Evolutionary conservation across 1,284 basidiomycete genomes (phyloP).

Genomic region (Clitocybe nebularis): DNA sequence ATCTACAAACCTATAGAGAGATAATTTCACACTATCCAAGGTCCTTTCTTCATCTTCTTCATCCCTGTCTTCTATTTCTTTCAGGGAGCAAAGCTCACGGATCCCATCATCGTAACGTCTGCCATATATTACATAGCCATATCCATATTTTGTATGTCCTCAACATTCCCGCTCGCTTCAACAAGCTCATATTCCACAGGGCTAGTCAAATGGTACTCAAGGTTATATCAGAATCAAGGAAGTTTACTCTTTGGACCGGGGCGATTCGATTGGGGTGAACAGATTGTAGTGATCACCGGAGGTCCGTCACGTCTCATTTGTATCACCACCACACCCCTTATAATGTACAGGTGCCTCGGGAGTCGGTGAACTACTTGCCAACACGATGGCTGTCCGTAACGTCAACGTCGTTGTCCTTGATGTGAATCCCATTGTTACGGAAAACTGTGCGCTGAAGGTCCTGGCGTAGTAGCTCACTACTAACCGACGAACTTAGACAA

Average conservation of each 20-base stretch:
- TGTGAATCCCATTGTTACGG: slow-evolving; percentile 68
- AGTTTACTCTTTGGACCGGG: slow-evolving; percentile 56
- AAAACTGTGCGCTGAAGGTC: slow-evolving; percentile 62
- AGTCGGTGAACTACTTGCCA: slow-evolving; percentile 81
- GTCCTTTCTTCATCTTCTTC: slow-evolving; percentile 78
- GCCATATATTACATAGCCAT: slow-evolving; percentile 52
- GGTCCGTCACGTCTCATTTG: slow-evolving; percentile 44
- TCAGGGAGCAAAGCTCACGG: slow-evolving; percentile 52
- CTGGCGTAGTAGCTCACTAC: not conserved
- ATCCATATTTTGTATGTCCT: slow-evolving; percentile 61
- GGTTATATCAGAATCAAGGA: slow-evolving; percentile 70
- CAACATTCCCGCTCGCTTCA: not conserved
- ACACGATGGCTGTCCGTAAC: slow-evolving; percentile 76
- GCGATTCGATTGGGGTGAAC: slow-evolving; percentile 75
- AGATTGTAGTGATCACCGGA: slow-evolving; percentile 87
- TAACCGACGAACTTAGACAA: slow-evolving; percentile 42
- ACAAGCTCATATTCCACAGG: slow-evolving; percentile 41
- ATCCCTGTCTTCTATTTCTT: slow-evolving; percentile 74
- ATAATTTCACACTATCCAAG: slow-evolving; percentile 31
- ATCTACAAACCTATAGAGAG: not conserved
- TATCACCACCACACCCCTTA: no score
- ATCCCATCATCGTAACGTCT: slow-evolving; percentile 48
- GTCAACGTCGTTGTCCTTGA: slow-evolving; percentile 86
- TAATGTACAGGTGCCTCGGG: slow-evolving; percentile 74
- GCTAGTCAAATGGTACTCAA: slow-evolving; percentile 65